Conservation (phyloP, 352 stramenopile species). For the Peronospora farinosa region DNA sequence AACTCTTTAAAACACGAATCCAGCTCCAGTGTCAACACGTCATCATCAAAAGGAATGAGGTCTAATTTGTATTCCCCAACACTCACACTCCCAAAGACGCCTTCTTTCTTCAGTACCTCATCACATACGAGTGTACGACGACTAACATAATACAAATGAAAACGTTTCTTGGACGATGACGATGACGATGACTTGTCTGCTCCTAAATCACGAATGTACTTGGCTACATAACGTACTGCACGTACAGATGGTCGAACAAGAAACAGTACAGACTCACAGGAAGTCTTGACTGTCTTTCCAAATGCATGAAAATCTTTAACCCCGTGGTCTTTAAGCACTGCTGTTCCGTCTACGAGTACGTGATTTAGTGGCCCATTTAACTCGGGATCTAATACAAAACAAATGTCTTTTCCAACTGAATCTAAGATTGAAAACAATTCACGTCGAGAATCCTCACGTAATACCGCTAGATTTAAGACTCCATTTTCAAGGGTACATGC, state of each 20-base stretch:
- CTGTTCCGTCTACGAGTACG: conserved; percentile 81
- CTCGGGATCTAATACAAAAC: conserved; percentile 80
- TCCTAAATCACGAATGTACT: conserved; percentile 65
- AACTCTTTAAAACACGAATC: conserved; percentile 81
- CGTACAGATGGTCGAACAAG: conserved; percentile 75
- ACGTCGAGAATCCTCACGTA: conserved; percentile 77
- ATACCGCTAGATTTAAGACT: conserved; percentile 78
- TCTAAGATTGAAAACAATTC: conserved; percentile 84
- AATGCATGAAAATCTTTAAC: conserved; percentile 84
- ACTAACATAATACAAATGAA: conserved; percentile 87
- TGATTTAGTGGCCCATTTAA: conserved; percentile 80
- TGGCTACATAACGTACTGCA: conserved; percentile 74
- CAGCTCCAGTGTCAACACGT: conserved; percentile 92
- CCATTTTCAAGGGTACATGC: conserved; percentile 75
- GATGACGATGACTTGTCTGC: conserved; percentile 24
- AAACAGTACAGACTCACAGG: conserved; percentile 86
- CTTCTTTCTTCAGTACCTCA: conserved; percentile 88
- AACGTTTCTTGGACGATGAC: conserved; percentile 55
- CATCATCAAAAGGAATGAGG: conserved; percentile 93
- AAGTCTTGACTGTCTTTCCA: conserved; percentile 69
- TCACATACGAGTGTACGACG: conserved; percentile 88
- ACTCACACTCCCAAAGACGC: conserved; percentile 79
- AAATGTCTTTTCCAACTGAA: conserved; percentile 82
- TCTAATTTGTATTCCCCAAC: conserved; percentile 90
- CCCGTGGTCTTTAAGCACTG: conserved; percentile 79